A percentile compares a stretch with the other conserved stretches of the same genome.
Evolutionary conservation across 129 eudicot species (phyloP).

Genomic region (Centaurea solstitialis): DNA sequence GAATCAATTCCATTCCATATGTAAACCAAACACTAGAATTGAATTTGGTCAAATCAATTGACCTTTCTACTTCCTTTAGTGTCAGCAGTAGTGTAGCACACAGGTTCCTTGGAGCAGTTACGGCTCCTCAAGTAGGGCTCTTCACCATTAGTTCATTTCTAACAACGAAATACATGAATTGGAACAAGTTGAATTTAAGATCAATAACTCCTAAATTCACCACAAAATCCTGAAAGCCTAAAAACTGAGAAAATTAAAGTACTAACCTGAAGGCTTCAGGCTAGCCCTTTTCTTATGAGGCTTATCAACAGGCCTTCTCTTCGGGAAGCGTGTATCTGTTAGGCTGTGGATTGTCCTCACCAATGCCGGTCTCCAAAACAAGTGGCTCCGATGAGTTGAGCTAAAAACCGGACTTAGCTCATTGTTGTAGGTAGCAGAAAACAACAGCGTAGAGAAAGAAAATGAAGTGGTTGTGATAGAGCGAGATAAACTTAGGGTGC

Average conservation of each 20-base stretch:
- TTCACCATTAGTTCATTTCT: too few relatives aligned
- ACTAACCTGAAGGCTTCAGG: slow-evolving; percentile 73
- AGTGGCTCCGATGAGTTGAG: slow-evolving; percentile 26
- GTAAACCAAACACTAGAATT: too few relatives aligned
- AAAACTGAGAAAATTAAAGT: neutral
- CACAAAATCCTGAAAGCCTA: too few relatives aligned
- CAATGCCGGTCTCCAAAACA: slow-evolving; percentile 46
- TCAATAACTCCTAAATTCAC: neutral
- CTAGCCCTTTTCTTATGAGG: slow-evolving; percentile 75
- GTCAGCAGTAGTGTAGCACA: too few relatives aligned
- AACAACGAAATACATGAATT: too few relatives aligned
- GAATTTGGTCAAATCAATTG: too few relatives aligned
- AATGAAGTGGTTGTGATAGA: slow-evolving; percentile 34
- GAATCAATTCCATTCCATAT: too few relatives aligned
- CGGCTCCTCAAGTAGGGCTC: too few relatives aligned
- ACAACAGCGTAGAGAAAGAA: slow-evolving; percentile 25
- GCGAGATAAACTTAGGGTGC: slow-evolving; percentile 40
- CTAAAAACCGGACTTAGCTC: slow-evolving; percentile 9
- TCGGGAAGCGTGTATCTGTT: slow-evolving; percentile 74
- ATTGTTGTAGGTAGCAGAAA: slow-evolving; percentile 31
- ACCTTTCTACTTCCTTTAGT: too few relatives aligned
- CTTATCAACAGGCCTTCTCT: slow-evolving; percentile 70
- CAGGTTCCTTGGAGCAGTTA: too few relatives aligned
- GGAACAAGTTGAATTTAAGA: too few relatives aligned
- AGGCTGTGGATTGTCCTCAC: slow-evolving; percentile 58